Conservation (phyloP, 2,329 filamentous ascomycete genomes). For the Lasiodiplodia hormozganensis region DNA sequence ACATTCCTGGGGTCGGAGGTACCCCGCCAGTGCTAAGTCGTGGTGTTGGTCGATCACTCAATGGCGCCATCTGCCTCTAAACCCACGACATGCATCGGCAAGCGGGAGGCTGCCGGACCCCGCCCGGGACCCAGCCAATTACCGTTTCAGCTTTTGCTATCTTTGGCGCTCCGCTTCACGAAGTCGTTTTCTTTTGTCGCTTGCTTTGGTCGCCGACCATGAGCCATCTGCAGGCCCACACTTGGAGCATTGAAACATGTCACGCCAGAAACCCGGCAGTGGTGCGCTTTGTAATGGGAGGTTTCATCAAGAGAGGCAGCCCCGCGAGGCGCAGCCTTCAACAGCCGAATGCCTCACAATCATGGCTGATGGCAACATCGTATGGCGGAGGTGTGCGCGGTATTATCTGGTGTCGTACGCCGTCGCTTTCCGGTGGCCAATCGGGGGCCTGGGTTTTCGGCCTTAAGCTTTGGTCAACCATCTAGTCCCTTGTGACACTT, state of each 20-base stretch:
- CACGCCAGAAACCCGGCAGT: slow-evolving; percentile 10
- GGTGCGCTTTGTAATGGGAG: slow-evolving; percentile 15
- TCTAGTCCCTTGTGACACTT: neutral
- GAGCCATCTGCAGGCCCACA: slow-evolving; percentile 8
- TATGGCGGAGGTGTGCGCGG: neutral
- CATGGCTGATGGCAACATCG: slow-evolving; percentile 11
- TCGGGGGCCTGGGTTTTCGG: neutral
- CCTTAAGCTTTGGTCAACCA: neutral
- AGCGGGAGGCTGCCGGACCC: slow-evolving; percentile 17
- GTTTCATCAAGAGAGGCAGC: neutral
- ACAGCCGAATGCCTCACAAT: neutral
- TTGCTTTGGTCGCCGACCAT: slow-evolving; percentile 19
- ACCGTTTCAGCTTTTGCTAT: slow-evolving; percentile 2
- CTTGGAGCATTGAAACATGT: neutral
- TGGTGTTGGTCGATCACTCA: slow-evolving; percentile 12
- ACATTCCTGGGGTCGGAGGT: slow-evolving; percentile 3
- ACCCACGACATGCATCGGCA: slow-evolving; percentile 22
- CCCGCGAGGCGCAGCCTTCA: slow-evolving; percentile 10
- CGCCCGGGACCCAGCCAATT: slow-evolving; percentile 9
- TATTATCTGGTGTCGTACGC: slow-evolving; percentile 5
- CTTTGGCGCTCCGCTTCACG: neutral
- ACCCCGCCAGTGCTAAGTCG: slow-evolving; percentile 5
- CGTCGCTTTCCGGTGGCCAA: slow-evolving; percentile 34
- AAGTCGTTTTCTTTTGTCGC: slow-evolving; percentile 1
- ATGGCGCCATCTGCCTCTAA: slow-evolving; percentile 27